Evolutionary conservation across 2,329 filamentous ascomycete species (phyloP).

Genomic region (Sclerotinia trifoliorum): DNA sequence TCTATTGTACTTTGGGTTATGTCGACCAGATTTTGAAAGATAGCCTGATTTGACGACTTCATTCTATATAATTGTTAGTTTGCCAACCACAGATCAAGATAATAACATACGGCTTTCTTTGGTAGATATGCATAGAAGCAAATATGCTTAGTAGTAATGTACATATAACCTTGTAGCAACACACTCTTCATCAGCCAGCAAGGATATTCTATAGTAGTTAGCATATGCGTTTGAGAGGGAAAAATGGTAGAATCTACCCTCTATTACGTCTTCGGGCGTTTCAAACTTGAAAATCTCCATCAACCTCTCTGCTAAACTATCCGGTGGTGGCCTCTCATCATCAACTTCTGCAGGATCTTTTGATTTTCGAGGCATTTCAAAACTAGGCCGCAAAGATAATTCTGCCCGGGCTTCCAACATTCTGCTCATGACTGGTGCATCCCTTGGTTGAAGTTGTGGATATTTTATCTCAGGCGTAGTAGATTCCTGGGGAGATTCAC

Average conservation of each 20-base stretch:
- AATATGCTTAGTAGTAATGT: slow-evolving; percentile 88
- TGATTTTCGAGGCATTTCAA: slow-evolving; percentile 47
- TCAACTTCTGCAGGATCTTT: slow-evolving; percentile 29
- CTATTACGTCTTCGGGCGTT: slow-evolving; percentile 77
- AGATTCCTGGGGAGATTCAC: slow-evolving; percentile 40
- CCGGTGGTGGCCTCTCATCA: slow-evolving; percentile 46
- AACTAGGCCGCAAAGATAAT: slow-evolving; percentile 58
- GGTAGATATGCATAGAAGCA: slow-evolving; percentile 98
- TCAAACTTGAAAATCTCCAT: slow-evolving; percentile 87
- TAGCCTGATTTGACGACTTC: slow-evolving; percentile 82
- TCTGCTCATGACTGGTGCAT: slow-evolving; percentile 71
- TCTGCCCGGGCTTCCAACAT: slow-evolving; percentile 72
- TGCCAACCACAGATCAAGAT: background rate
- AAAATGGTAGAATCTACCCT: slow-evolving; percentile 49
- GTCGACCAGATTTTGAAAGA: slow-evolving; percentile 81
- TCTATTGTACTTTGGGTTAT: slow-evolving; percentile 81
- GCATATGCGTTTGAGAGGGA: slow-evolving; percentile 1
- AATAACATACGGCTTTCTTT: slow-evolving; percentile 70
- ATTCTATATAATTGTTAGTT: slow-evolving; percentile 50
- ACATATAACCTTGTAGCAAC: slow-evolving; percentile 90
- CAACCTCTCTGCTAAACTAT: slow-evolving; percentile 65
- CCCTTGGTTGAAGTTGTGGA: slow-evolving; percentile 45
- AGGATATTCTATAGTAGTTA: slow-evolving; percentile 67
- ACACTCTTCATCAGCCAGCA: slow-evolving; percentile 93
- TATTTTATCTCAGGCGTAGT: slow-evolving; percentile 36